Base-by-base conservation (phyloP, 352 stramenopile species). In the Phytophthora cryptogea region DNA sequence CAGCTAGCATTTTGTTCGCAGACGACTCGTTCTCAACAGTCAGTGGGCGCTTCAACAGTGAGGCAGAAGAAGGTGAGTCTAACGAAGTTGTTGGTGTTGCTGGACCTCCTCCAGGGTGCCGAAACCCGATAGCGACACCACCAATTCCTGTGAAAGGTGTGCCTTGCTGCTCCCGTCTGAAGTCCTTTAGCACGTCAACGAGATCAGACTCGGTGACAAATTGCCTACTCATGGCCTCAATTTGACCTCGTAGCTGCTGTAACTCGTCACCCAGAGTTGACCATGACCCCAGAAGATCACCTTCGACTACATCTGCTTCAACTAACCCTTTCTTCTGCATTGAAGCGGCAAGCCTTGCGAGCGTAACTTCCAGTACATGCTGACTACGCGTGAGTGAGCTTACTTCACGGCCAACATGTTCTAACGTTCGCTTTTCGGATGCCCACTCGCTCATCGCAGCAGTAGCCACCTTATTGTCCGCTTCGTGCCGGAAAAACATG, bases 131-230 rank as follows among this genome's bases (percentile, higher is more conserved):
- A 16, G 76, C 49, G 10, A 40, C 72, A 0, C 54, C 66, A n/a
- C 53, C 54, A 0, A 56, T 13, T 32, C 50, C 51, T 48, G 43
- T 31, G 10, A 63, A 48, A 2, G 59, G 33, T 10, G 33, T 36
- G 5, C 5, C 56, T 52, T 70, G 41, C 47, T 62, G 74, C 28
- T 84, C 72, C 30, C 47, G 67, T 23, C 53, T 77, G 4, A 89
- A 48, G 8, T 88, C 74, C n/a, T 54, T 40, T 3, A 72, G 31
- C 4, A 86, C 30, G 10, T 88, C 74, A 0, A 44, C 50, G 4
- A 88, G 62, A 2, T 59, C 53, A 2, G 74, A 68, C 42, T 89
- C 78, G 8, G 77, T 82, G 13, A 83, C 63, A 56, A 83, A 87
- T 13, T 82, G 66, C 37, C 66, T 73, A 11, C 58, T 71, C 70